A percentile compares a stretch with the other conserved stretches of the same genome.
These are phyloP conservation scores for Eutrema salsugineum DNA, from an alignment of 441 rosid genomes.

Conservation along the genomic window DNA sequence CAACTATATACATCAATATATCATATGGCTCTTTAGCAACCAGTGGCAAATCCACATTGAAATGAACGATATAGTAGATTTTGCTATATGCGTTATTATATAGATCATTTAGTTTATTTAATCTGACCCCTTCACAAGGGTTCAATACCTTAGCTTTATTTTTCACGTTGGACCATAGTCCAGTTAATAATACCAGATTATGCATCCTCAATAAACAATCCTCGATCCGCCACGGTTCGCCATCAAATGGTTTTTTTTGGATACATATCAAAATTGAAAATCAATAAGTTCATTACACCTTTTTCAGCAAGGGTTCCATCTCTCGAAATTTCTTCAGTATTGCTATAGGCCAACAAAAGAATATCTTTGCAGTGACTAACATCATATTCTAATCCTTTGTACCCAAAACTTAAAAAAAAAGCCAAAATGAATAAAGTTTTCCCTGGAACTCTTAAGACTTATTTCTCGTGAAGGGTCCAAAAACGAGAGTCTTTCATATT, in stretches of 20 bases:
- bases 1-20: too few relatives aligned
- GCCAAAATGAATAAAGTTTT: not conserved
- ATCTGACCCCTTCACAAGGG: too few relatives aligned
- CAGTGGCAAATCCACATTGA: too few relatives aligned
- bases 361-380: not conserved
- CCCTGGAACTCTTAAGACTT: not conserved
- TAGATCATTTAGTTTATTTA: too few relatives aligned
- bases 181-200: too few relatives aligned
- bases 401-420: not conserved
- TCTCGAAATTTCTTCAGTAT: not conserved
- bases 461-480: not conserved
- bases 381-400: not conserved
- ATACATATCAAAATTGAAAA: not conserved
- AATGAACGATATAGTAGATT: too few relatives aligned
- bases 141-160: too few relatives aligned
- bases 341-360: not conserved
- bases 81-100: too few relatives aligned
- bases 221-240: too few relatives aligned
- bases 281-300: not conserved
- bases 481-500: slow-evolving; percentile 9
- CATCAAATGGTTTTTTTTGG: not conserved
- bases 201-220: too few relatives aligned
- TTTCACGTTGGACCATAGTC: too few relatives aligned
- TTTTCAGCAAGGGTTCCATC: not conserved
- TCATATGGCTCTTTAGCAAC: too few relatives aligned